Percentiles rank a stretch among this genome's conserved stretches.
Evolutionary conservation across 768 basidiomycete genomes (phyloP).

Genomic region (Mycena galopus): DNA sequence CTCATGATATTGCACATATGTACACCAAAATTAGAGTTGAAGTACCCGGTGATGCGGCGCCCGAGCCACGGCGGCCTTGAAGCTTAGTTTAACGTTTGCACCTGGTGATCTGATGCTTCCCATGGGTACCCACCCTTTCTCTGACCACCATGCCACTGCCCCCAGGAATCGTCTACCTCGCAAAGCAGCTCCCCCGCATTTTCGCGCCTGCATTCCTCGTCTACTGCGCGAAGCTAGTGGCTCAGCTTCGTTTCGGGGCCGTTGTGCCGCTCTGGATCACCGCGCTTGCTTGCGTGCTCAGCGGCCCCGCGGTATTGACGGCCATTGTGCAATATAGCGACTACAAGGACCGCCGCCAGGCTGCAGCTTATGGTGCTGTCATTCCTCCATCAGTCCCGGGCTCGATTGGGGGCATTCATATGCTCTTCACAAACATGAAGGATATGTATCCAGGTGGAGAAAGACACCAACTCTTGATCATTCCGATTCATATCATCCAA

Average conservation of each 20-base stretch:
- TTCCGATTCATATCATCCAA: neutral
- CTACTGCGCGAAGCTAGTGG: conserved; percentile 1
- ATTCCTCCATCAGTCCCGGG: conserved; percentile 2
- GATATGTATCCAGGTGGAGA: conserved; percentile 29
- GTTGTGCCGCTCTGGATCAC: conserved; percentile 3
- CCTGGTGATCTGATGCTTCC: neutral
- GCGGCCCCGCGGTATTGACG: conserved; percentile 12
- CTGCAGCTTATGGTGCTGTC: conserved; percentile 17
- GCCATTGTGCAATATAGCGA: conserved; percentile 19
- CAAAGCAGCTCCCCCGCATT: conserved; percentile 11
- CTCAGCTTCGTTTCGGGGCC: neutral
- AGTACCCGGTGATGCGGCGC: too few relatives aligned
- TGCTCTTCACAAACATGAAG: conserved; percentile 18
- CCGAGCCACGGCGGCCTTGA: too few relatives aligned
- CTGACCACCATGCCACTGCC: conserved; percentile 24
- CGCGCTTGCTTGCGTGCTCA: conserved; percentile 10
- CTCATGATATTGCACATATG: too few relatives aligned
- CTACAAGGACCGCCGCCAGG: conserved; percentile 4
- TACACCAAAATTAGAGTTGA: too few relatives aligned
- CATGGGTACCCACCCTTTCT: neutral
- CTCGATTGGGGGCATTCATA: conserved; percentile 21
- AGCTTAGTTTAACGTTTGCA: neutral
- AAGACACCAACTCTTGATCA: neutral
- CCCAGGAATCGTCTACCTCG: conserved; percentile 30
- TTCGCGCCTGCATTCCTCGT: conserved; percentile 9